Conservation (phyloP, 176 grass and related monocot species). For the Dactylis glomerata region DNA sequence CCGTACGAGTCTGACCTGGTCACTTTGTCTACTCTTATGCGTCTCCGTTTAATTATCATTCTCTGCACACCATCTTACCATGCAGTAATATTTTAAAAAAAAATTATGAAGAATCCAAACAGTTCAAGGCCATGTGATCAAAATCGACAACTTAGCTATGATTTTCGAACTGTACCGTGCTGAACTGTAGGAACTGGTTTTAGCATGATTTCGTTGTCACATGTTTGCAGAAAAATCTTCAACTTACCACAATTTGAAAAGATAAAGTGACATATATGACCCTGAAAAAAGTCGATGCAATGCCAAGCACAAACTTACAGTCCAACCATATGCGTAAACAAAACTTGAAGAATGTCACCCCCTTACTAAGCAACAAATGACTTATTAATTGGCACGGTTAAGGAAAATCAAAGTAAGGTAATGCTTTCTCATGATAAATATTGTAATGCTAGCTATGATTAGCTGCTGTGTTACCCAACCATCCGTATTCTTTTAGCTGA, state of each 20-base stretch:
- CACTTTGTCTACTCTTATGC: not conserved
- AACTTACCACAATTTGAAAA: not conserved
- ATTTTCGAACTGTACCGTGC: not conserved
- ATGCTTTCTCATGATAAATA: not conserved
- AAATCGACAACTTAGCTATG: not conserved
- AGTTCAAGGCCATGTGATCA: not conserved
- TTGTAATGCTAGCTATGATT: not conserved
- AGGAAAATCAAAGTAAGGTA: not conserved
- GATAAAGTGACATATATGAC: not conserved
- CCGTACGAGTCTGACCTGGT: constrained; percentile 11
- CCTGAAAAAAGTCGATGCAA: not conserved
- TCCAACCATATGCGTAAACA: not conserved
- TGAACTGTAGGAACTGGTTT: not conserved
- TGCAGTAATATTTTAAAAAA: not conserved
- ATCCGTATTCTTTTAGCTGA: not conserved
- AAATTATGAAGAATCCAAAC: no score
- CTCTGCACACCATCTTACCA: not conserved
- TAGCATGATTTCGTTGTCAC: not conserved
- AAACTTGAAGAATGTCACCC: not conserved
- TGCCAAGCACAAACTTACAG: not conserved
- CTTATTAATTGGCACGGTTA: not conserved
- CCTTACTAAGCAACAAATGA: not conserved
- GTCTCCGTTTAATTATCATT: not conserved
- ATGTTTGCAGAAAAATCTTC: not conserved
- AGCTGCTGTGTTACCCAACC: not conserved